Evolutionary conservation across 116 monocot genomes (phyloP), one percentile per base, ranked within the genome.

Genomic region (Cymodocea nodosa): DNA sequence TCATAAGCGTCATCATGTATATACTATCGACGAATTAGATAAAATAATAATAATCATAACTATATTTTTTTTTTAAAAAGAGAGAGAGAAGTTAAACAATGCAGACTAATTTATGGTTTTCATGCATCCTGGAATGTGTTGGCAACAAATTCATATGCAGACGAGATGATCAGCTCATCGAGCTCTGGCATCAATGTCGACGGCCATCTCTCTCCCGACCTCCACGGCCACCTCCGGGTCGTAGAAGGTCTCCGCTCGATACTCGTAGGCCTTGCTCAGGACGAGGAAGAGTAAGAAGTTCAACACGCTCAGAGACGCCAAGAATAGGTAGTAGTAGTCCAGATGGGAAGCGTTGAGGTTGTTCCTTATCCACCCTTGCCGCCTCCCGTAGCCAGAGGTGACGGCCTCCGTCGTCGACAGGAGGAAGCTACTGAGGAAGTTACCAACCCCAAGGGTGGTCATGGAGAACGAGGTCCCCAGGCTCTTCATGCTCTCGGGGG

Each of bases 401-500:
- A 65, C 51, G n/a, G n/a, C 7, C 20, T 35, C 34, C 68, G 54
- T 76, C 0, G 70, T 72, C 12, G 60, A 62, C 35, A 83, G 70
- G 6, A 79, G 17, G 13, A 73, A 61, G 57, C 76, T 83, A 52
- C 79, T 83, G 14, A 83, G 59, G 62, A 76, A 30, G 30, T 30
- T 30, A 3, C 30, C 30, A 3, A 30, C 3, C 2, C 30, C 30
- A 30, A 30, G 30, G 30, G 30, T 30, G 30, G 30, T 30, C 30
- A 30, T 30, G 30, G 30, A 30, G 30, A 30, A 30, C 2, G 30
- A 30, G 2, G 80, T 78, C 2, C 85, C 78, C 13, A 85, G 40
- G 30, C 85, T 85, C 72, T 81, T 81, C 85, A 81, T 78, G 51
- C 75, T 67, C 64, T 81, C 81, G 0, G 85, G 81, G 0, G 85